Percentiles rank a stretch among this genome's conserved stretches.
phyloP scores from a whole-genome alignment of 1,284 basidiomycete species.

The Ceratobasidium sp. region DNA sequence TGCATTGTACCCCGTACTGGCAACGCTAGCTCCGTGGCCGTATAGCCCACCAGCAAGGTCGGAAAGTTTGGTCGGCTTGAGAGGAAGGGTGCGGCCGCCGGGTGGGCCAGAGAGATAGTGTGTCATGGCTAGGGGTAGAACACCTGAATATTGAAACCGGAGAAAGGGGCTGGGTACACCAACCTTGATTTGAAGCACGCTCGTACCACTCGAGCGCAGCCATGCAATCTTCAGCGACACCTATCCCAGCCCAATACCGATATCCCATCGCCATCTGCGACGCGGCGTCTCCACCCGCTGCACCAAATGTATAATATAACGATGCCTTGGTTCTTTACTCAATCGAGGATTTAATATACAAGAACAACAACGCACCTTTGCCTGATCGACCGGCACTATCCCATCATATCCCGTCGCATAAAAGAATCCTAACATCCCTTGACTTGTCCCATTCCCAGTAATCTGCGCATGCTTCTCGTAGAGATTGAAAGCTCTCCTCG shows the following conservation, averaged over 20 bases:
- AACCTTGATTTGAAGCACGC: constrained; percentile 75
- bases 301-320: constrained; percentile 92
- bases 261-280: constrained; percentile 95
- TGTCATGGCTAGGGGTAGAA: constrained; percentile 63
- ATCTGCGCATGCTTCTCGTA: constrained; percentile 66
- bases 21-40: constrained; percentile 91
- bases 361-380: constrained; percentile 61
- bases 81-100: constrained; percentile 86
- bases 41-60: constrained; percentile 92
- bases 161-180: background rate
- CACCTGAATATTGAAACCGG: constrained; percentile 1
- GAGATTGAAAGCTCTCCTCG: constrained; percentile 65
- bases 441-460: constrained; percentile 83
- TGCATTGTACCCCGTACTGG: constrained; percentile 79
- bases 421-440: constrained; percentile 86
- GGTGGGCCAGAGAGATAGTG: constrained; percentile 86
- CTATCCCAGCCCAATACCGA: constrained; percentile 95
- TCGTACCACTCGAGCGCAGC: constrained; percentile 87
- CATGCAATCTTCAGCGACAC: constrained; percentile 84
- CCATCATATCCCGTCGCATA: constrained; percentile 82
- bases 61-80: constrained; percentile 82
- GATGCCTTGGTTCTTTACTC: constrained; percentile 63
- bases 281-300: constrained; percentile 82
- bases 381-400: constrained; percentile 55
- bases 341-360: constrained; percentile 50